These are phyloP conservation scores for Globisporangium nodosum DNA, from an alignment of 352 stramenopile genomes.

Conservation along the genomic window DNA sequence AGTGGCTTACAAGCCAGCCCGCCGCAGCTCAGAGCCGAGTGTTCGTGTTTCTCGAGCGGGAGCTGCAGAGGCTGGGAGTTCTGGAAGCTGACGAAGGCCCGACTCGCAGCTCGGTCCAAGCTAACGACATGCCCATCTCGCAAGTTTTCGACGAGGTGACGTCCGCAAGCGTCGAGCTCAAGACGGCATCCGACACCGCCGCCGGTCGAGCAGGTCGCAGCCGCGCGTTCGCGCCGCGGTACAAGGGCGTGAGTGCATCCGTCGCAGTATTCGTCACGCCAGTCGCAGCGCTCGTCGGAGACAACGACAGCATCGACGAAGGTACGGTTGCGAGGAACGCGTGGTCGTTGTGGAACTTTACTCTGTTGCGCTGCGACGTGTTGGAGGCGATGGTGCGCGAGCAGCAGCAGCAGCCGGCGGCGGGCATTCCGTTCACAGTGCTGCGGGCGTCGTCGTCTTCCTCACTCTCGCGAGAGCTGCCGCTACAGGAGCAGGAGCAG, in stretches of 20 bases:
- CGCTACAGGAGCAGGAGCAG: conserved; percentile 2
- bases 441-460: not conserved
- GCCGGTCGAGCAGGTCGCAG: not conserved
- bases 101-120: not conserved
- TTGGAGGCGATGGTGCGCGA: conserved; percentile 1
- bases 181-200: not conserved
- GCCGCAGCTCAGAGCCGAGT: conserved; percentile 3
- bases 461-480: too few relatives aligned
- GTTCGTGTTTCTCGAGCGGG: conserved; percentile 9
- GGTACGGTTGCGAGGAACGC: conserved; percentile 2
- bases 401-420: not conserved
- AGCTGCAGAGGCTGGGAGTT: conserved; percentile 1
- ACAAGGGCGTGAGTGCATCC: conserved; percentile 4
- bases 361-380: conserved; percentile 12
- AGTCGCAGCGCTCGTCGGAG: conserved; percentile 7
- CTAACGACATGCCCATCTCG: not conserved
- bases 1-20: conserved; percentile 8
- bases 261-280: conserved; percentile 12
- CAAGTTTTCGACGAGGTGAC: not conserved
- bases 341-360: conserved; percentile 16
- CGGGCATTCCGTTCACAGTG: conserved; percentile 2
- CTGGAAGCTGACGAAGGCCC: not conserved
- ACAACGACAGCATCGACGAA: not conserved
- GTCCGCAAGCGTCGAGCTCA: not conserved
- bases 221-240: conserved; percentile 3